phyloP scores from a whole-genome alignment of 192 early-diverging fungal genomes.

The Neocallimastix lanati region DNA sequence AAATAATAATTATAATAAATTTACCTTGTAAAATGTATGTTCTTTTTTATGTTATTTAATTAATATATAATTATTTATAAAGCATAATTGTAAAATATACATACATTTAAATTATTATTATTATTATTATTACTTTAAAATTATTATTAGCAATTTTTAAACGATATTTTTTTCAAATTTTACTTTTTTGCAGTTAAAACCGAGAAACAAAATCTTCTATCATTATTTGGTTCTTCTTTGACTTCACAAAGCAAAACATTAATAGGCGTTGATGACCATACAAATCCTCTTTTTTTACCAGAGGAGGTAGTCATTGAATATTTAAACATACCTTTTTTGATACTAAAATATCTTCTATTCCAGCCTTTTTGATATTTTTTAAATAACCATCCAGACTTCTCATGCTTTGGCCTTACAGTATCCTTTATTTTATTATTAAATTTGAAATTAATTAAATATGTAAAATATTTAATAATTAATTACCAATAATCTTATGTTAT shows the following conservation, averaged over 20 bases:
- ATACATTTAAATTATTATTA: too few species aligned
- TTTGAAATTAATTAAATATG: too few species aligned
- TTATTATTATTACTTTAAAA: too few species aligned
- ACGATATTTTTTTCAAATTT: too few species aligned
- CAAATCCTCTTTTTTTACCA: constrained; percentile 22
- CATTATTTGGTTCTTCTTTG: constrained; percentile 25
- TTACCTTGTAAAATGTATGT: constrained; percentile 20
- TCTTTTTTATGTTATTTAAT: too few species aligned
- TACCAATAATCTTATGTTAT: too few species aligned
- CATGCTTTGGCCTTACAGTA: neutral
- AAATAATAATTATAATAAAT: too few species aligned
- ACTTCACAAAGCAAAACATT: constrained; percentile 33
- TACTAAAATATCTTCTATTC: neutral
- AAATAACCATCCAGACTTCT: neutral
- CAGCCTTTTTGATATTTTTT: neutral
- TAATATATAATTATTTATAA: too few species aligned
- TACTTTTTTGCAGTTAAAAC: constrained; percentile 42
- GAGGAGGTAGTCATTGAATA: neutral
- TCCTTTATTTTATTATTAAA: too few species aligned
- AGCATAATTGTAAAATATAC: too few species aligned
- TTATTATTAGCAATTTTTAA: too few species aligned
- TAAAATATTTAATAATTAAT: too few species aligned
- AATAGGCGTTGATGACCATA: constrained; percentile 29
- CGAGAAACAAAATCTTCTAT: constrained; percentile 55
- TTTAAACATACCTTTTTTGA: neutral